Conservation (phyloP, 2,329 filamentous ascomycete genomes). For the Keithomyces neogunnii region DNA sequence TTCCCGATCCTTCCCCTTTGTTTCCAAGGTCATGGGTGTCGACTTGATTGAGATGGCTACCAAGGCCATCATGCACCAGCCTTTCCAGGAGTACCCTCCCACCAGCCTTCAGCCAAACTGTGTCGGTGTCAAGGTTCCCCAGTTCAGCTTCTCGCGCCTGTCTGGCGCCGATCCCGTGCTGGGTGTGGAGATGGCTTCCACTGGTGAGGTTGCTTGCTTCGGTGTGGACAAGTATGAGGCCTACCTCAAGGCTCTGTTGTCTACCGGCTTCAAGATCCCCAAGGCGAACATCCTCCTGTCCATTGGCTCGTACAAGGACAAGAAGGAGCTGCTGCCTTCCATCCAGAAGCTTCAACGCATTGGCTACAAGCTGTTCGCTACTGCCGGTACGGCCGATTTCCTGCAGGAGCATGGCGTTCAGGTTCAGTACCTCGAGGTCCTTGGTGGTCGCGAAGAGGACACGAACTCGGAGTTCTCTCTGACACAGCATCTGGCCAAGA, state of each 20-base stretch:
- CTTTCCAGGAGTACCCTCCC: conserved; percentile 74
- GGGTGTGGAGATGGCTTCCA: conserved; percentile 98
- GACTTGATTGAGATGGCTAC: conserved; percentile 98
- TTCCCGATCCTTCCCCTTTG: conserved; percentile 93
- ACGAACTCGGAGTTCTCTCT: conserved; percentile 95
- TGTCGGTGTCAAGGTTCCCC: conserved; percentile 94
- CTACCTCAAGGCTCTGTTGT: conserved; percentile 91
- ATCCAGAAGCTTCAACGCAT: conserved; percentile 82
- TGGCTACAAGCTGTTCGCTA: conserved; percentile 93
- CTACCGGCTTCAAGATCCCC: conserved; percentile 91
- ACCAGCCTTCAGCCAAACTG: conserved; percentile 69
- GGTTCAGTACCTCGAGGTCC: conserved; percentile 87
- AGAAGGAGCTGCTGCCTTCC: conserved; percentile 92
- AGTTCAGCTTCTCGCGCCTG: conserved; percentile 97
- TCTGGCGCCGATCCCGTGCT: conserved; percentile 93
- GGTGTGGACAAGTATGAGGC: conserved; percentile 95
- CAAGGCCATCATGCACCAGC: conserved; percentile 85
- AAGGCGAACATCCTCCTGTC: conserved; percentile 94
- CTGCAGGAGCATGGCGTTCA: conserved; percentile 85
- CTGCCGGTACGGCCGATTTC: conserved; percentile 93
- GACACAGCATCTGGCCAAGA: conserved; percentile 93
- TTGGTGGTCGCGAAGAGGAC: conserved; percentile 63
- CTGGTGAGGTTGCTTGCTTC: conserved; percentile 95
- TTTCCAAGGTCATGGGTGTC: conserved; percentile 96
- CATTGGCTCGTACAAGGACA: conserved; percentile 96